These are phyloP conservation scores for Litchi chinensis DNA, from an alignment of 345 rosid genomes.

Conservation along the genomic window DNA sequence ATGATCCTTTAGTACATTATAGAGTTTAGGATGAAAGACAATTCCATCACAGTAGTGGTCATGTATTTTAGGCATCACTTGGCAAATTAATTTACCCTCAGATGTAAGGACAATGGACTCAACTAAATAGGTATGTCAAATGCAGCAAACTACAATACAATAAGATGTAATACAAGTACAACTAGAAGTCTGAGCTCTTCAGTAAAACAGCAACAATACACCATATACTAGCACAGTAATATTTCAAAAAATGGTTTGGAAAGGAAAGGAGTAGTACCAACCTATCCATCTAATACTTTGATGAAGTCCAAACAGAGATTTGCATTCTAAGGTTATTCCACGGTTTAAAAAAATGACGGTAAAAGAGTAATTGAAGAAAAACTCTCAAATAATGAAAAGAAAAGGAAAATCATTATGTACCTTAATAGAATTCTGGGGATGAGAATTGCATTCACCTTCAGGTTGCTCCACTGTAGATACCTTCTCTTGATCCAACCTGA, in stretches of 20 bases:
- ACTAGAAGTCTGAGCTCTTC: not conserved
- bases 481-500: constrained; percentile 55
- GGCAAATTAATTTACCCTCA: not conserved
- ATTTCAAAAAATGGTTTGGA: not conserved
- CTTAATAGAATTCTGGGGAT: constrained; percentile 41
- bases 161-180: not conserved
- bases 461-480: constrained; percentile 41
- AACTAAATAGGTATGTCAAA: not conserved
- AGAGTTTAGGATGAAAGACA: not conserved
- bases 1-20: not conserved
- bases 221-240: not conserved
- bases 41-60: not conserved
- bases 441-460: constrained; percentile 56
- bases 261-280: not conserved
- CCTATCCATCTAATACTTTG: not conserved
- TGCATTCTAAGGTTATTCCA: not conserved
- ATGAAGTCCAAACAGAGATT: constrained; percentile 7
- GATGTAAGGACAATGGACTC: not conserved
- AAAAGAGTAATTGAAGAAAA: constrained; percentile 6
- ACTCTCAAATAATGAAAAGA: not conserved
- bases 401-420: constrained; percentile 31
- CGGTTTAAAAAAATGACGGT: not conserved
- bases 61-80: not conserved
- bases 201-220: not conserved
- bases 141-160: not conserved